phyloP scores from a whole-genome alignment of 352 stramenopile species.

The Lagenidium giganteum region DNA sequence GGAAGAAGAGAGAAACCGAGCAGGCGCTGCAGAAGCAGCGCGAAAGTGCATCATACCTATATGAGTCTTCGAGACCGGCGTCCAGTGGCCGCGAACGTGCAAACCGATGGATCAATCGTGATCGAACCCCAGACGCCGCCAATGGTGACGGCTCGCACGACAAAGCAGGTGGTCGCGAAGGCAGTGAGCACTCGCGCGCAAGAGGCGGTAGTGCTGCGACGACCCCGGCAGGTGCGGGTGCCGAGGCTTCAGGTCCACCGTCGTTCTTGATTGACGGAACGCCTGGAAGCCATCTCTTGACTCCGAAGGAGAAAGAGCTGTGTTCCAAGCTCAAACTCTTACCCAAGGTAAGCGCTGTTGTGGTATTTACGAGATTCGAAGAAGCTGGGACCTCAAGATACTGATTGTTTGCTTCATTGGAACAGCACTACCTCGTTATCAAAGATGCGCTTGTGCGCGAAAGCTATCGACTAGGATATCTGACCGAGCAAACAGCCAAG shows the following conservation, averaged over 20 bases:
- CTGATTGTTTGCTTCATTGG: conserved; percentile 1
- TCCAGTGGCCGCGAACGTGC: conserved; percentile 59
- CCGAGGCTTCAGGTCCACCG: conserved; percentile 22
- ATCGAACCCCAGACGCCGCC: conserved; percentile 33
- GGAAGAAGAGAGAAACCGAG: conserved; percentile 90
- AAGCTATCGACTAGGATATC: conserved; percentile 69
- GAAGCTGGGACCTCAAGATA: not conserved
- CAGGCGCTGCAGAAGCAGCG: conserved; percentile 85
- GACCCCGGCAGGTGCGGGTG: conserved; percentile 10
- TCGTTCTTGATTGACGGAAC: conserved; percentile 77
- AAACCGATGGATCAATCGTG: conserved; percentile 62
- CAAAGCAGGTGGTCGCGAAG: conserved; percentile 15
- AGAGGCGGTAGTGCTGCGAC: conserved; percentile 14
- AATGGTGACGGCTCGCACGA: conserved; percentile 21
- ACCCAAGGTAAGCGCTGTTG: conserved; percentile 53
- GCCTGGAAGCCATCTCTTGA: conserved; percentile 84
- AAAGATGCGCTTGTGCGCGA: conserved; percentile 93
- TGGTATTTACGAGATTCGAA: not conserved
- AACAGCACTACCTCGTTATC: conserved; percentile 91
- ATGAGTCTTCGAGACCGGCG: conserved; percentile 56
- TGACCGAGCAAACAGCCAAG: conserved; percentile 72
- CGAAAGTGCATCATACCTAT: conserved; percentile 84
- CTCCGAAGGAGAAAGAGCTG: conserved; percentile 86
- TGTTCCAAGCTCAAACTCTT: conserved; percentile 89
- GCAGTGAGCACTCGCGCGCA: conserved; percentile 19